Conservation (phyloP, 768 basidiomycete genomes). For the Pisolithus marmoratus region DNA sequence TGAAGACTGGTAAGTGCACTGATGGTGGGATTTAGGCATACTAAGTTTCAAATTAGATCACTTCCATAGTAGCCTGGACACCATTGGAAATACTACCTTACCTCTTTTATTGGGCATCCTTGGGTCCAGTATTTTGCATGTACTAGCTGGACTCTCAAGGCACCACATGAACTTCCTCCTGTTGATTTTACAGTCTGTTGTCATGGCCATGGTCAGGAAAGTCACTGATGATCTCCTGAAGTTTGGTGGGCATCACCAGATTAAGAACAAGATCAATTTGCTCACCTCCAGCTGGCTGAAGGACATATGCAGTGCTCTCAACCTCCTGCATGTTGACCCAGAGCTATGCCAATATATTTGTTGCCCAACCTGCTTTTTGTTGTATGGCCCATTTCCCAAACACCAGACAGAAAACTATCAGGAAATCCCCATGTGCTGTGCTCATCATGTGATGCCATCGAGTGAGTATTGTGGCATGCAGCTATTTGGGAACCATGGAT, state of each 20-base stretch:
- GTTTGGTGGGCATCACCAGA: not conserved
- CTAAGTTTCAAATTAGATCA: not conserved
- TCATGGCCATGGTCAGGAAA: no score
- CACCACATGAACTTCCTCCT: not conserved
- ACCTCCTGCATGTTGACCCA: conserved; percentile 12
- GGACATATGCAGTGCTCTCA: conserved; percentile 14
- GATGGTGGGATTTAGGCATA: not conserved
- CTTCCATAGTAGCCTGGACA: not conserved
- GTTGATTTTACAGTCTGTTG: no score
- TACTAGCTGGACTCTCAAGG: not conserved
- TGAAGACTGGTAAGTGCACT: not conserved
- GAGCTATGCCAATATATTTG: conserved; percentile 14
- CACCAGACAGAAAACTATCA: not conserved
- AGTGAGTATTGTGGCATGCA: conserved; percentile 7
- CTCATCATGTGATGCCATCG: conserved; percentile 8
- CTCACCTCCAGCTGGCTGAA: not conserved
- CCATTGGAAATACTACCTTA: not conserved
- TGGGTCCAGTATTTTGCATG: not conserved
- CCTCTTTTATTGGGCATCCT: not conserved
- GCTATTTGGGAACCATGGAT: not conserved
- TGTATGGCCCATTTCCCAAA: conserved; percentile 9
- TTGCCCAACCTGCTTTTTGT: conserved; percentile 24
- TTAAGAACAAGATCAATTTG: not conserved
- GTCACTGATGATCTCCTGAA: no score
- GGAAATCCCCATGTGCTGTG: conserved; percentile 16